Evolutionary conservation across 1,139 yeast species (phyloP).

Genomic region (Zygosaccharomyces pseudobailii): DNA sequence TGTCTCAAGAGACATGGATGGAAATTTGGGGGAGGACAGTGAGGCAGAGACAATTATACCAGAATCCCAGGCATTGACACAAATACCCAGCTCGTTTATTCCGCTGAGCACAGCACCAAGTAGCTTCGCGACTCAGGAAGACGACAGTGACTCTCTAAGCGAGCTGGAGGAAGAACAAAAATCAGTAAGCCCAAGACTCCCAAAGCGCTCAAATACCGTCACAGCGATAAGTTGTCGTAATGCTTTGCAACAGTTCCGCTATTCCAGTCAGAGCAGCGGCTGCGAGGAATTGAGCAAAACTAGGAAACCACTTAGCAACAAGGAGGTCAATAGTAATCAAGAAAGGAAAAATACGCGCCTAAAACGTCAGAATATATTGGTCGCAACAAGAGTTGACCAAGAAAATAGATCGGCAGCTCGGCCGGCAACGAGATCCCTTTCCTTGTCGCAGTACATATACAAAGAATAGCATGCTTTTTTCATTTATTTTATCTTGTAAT

Average conservation of each 20-base stretch:
- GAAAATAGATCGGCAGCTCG: constrained; percentile 2
- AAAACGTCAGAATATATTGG: constrained; percentile 5
- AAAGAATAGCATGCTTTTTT: neutral
- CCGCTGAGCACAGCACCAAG: constrained; percentile 23
- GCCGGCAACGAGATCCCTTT: constrained; percentile 13
- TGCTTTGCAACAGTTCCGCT: constrained; percentile 13
- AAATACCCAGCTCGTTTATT: constrained; percentile 35
- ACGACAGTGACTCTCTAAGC: constrained; percentile 11
- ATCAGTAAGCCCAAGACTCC: constrained; percentile 3
- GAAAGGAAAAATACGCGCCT: neutral
- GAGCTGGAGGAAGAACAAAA: constrained; percentile 15
- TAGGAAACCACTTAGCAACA: constrained; percentile 8
- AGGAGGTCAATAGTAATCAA: constrained; percentile 6
- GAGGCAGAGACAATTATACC: constrained; percentile 25
- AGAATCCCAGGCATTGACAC: constrained; percentile 27
- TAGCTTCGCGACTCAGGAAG: constrained; percentile 16
- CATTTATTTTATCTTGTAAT: neutral
- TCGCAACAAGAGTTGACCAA: constrained; percentile 1
- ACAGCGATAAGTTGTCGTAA: neutral
- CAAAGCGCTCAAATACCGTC: constrained; percentile 2
- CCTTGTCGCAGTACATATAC: constrained; percentile 13
- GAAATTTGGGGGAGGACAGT: constrained; percentile 8
- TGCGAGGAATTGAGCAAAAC: neutral
- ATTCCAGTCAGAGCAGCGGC: constrained; percentile 5
- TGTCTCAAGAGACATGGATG: neutral